Conservation (phyloP, 441 rosid genomes). For the Gossypium schwendimanii region DNA sequence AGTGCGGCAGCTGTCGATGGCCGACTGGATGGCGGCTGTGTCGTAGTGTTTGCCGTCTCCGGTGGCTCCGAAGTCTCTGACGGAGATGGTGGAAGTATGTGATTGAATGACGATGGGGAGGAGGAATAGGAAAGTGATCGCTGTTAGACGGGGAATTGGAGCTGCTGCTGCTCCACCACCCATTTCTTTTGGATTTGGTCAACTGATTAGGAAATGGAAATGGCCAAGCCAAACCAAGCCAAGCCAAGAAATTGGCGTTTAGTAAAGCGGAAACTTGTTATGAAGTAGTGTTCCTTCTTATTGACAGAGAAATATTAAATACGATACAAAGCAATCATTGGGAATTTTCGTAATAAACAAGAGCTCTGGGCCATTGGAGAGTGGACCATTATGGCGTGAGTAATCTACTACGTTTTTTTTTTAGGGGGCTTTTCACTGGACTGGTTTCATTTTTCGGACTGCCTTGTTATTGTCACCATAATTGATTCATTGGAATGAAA, state of each 20-base stretch:
- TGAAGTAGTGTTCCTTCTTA: neutral
- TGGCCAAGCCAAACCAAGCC: neutral
- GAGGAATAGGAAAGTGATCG: conserved; percentile 4
- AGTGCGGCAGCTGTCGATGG: conserved; percentile 59
- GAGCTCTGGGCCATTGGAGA: neutral
- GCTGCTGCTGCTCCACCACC: neutral
- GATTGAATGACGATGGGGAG: conserved; percentile 26
- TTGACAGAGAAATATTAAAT: neutral
- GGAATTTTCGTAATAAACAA: neutral
- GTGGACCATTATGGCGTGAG: neutral
- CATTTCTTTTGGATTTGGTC: neutral
- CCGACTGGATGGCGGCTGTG: conserved; percentile 58
- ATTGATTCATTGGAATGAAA: neutral
- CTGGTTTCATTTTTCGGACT: neutral
- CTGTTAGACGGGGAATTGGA: neutral
- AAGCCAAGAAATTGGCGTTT: neutral
- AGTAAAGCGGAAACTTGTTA: neutral
- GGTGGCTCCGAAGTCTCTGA: conserved; percentile 63
- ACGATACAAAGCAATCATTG: neutral
- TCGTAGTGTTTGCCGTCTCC: conserved; percentile 73
- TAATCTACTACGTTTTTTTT: neutral
- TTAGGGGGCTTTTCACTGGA: neutral
- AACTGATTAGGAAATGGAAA: neutral
- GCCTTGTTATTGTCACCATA: neutral
- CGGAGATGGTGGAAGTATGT: conserved; percentile 26